Conservation (phyloP, 148 eudicot species). For the Beta vulgaris region DNA sequence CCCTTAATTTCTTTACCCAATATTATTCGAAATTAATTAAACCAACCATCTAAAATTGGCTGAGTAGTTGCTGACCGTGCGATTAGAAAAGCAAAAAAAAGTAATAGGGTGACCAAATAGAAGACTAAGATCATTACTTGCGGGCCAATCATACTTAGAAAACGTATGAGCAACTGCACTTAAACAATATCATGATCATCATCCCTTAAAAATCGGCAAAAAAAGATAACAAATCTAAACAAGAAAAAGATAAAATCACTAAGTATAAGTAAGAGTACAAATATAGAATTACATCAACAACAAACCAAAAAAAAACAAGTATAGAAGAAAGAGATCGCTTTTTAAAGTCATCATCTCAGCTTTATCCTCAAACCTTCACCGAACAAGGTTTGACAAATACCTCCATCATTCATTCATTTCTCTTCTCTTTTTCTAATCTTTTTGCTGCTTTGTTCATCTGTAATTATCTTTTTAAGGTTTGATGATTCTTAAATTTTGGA, state of each 20-base stretch:
- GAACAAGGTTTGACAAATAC: background rate
- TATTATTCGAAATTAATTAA: no score
- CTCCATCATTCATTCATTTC: background rate
- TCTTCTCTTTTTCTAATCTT: background rate
- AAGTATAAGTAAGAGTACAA: no score
- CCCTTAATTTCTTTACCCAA: no score
- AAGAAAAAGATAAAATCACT: background rate
- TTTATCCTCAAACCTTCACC: constrained; percentile 12
- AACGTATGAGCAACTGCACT: constrained; percentile 4
- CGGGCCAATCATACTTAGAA: constrained; percentile 4
- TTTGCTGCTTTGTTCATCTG: background rate
- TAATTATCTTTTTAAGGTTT: constrained; percentile 17
- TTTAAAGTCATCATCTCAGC: constrained; percentile 15
- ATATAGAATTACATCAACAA: no score
- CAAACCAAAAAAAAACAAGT: no score
- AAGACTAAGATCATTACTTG: background rate
- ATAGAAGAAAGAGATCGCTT: constrained; percentile 12
- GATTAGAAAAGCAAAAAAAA: no score
- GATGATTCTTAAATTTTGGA: background rate
- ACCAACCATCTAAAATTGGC: no score
- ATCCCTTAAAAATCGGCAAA: background rate
- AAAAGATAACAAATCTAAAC: constrained; percentile 1
- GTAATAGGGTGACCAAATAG: background rate
- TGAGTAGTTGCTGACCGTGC: no score
- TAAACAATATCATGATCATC: no score